Base-by-base conservation (phyloP, 1,139 yeast species). In the Geotrichum citri-aurantii region DNA sequence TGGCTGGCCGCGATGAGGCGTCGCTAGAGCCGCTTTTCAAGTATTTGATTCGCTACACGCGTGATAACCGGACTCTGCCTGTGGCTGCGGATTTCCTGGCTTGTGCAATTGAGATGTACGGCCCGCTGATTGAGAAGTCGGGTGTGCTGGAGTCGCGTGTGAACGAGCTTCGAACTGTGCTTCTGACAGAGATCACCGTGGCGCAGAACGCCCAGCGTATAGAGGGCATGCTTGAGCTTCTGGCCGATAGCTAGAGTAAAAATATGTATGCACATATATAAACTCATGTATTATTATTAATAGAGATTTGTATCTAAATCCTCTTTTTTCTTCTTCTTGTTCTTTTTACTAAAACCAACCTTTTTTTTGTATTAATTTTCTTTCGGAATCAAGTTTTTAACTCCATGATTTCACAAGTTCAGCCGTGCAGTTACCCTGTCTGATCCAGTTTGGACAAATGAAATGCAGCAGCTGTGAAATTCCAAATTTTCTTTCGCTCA, bases 161-260 rank as follows among this genome's bases (percentile, higher is more conserved):
- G 59, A 74, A 78, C 54, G 81, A 81, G 60, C 75, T 93, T 64
- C 78, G 80, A 67, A 61, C 61, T 31, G 83, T 82, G 67, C 79
- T 92, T 50, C 81, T 81, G 61, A 71, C 75, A 44, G 97, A 92
- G 73, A 83, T 91, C 48, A 80, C 78, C 61, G 85, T 86, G 68
- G 89, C 97, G 52, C 83, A 84, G 69, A 96, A 92, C 70, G 96
- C 98, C 8, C 87, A 86, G 71, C 87, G 84, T 70, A 84, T 93
- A 55, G 90, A 88, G 67, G 99, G 99, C 61, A 93, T 93, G 98
- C 78, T 93, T 67, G 95, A 90, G 72, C 74, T 93, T 65, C 78
- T 92, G 66, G 83, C 80, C 29, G 54, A 49, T 26, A 48, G 60
- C 47, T 60, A 29, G 17, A 19, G 27, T 49, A 21, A n/a, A n/a